Conservation (phyloP, 2,329 filamentous ascomycete genomes). For the Epichloe uncinata region DNA sequence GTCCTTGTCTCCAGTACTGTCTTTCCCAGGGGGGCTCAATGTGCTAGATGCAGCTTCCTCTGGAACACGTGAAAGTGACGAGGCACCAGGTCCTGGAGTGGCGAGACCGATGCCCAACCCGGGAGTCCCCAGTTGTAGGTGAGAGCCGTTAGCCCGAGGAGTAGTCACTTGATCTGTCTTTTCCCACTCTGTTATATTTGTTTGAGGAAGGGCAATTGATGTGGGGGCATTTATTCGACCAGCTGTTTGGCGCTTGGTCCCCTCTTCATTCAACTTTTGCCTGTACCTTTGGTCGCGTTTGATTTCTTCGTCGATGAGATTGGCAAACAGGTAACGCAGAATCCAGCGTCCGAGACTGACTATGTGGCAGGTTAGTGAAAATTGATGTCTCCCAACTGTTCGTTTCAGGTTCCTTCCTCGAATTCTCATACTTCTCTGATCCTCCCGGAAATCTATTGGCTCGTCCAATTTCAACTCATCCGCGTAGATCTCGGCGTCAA, state of each 20-base stretch:
- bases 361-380: slow-evolving; percentile 23
- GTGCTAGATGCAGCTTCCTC: slow-evolving; percentile 33
- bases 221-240: slow-evolving; percentile 44
- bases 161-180: slow-evolving; percentile 38
- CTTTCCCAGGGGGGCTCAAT: slow-evolving; percentile 40
- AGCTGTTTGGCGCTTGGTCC: slow-evolving; percentile 44
- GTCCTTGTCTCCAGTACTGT: slow-evolving; percentile 48
- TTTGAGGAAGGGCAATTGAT: slow-evolving; percentile 38
- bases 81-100: slow-evolving; percentile 39
- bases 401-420: not conserved
- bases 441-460: slow-evolving; percentile 71
- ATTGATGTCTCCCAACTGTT: not conserved
- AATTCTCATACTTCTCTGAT: slow-evolving; percentile 64
- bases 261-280: slow-evolving; percentile 49
- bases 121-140: slow-evolving; percentile 52
- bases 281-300: slow-evolving; percentile 64
- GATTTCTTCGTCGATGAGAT: slow-evolving; percentile 82
- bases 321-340: slow-evolving; percentile 78
- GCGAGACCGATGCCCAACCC: slow-evolving; percentile 68
- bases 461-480: slow-evolving; percentile 70
- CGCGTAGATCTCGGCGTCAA: slow-evolving; percentile 94
- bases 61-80: slow-evolving; percentile 30
- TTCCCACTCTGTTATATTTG: slow-evolving; percentile 22
- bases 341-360: slow-evolving; percentile 97
- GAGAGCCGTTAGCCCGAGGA: slow-evolving; percentile 51